Base-by-base conservation (phyloP, 768 basidiomycete genomes). In the Kwoniella mangroviensis region DNA sequence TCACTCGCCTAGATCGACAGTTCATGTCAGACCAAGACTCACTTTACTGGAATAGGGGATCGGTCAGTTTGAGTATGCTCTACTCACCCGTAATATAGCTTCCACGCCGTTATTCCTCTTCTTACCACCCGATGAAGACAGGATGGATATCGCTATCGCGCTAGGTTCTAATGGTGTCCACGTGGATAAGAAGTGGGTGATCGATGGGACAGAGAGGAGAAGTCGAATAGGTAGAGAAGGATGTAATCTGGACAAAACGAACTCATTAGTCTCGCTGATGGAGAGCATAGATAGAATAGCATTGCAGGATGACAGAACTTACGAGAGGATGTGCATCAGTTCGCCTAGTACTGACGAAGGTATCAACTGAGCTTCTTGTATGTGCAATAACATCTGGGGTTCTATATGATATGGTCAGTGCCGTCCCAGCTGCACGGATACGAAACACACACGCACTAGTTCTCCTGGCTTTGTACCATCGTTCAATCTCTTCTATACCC, bases 311-410 rank as follows among this genome's bases (percentile, higher is more conserved):
- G 63, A 10, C 52, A 51, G 41, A 28, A 73, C 73, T 61, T 24
- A 76, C 77, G 73, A 65, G 2, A 80, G 55, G 61, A 77, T 73
- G 56, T 80, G 77, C 41, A 75, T 73, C 1, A 80, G 67, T 54
- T 80, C 77, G 7, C 75, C 63, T 1, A 80, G 68, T 1, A 72
- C 68, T 2, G 42, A 26, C 0, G 64, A 10, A 6, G 75, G 61
- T 7, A 78, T 56, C n/a, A 73, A 45, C 55, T 80, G 79, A 22
- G 77, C 77, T n/a, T 78, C 66, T 45, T 75, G 63, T 21, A 80
- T 74, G 40, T 78, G 70, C 4, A 80, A 41, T 34, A 80, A 49
- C 19, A 77, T 24, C 17, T 70, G 53, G 9, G 74, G 45, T 26
- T 66, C 79, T 78, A 55, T 42, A 64, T 64, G n/a, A 21, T 13